Base-by-base conservation (phyloP, 805 yeast genomes). In the Starmerella bombicola region DNA sequence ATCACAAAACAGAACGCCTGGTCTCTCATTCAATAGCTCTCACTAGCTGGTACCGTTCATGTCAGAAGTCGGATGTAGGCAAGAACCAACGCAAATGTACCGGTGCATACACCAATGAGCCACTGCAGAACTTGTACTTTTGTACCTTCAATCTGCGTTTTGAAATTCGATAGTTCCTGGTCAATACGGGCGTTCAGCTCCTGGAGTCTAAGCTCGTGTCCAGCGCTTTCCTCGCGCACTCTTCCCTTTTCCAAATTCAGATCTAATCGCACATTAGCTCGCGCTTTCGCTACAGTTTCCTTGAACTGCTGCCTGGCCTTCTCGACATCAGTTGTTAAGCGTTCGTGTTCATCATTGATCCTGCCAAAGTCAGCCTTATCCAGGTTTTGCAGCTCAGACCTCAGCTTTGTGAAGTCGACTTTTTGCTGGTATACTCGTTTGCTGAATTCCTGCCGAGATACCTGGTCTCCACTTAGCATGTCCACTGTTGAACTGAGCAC, bases 61-160 rank as follows among this genome's bases (percentile, higher is more conserved):
- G 83, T 74, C 37, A 83, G 65, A 52, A 91, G 67, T 53, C 98
- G 71, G 37, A 86, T 82, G 59, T 91, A 91, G 1, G 97, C 96
- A 53, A 88, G 64, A 38, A 91, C 80, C 43, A 91, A 69, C 12
- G 97, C 97, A 63, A 88, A 83, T 1, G 96, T 82, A 80, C 97
- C 98, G 1, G 97, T 86, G 57, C 94, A 82, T 16, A 91, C 96
- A 68, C 97, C 97, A 53, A 91, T 84, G 48, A 91, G 70, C 98
- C 98, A 91, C 63, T 91, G 98, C 78, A 85, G 74, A 37, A 91
- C 96, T 59, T 91, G 96, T 2, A 95, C 83, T 64, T 91, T 91
- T 24, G 88, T 95, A 33, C 83, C 76, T 55, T 91, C 95, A 50
- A 91, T 85, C 62, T 88, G 95, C 69, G 86, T 82, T 61, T 82